Evolutionary conservation across 2,329 filamentous ascomycete species (phyloP).

Genomic region (Pezicula neosporulosa): DNA sequence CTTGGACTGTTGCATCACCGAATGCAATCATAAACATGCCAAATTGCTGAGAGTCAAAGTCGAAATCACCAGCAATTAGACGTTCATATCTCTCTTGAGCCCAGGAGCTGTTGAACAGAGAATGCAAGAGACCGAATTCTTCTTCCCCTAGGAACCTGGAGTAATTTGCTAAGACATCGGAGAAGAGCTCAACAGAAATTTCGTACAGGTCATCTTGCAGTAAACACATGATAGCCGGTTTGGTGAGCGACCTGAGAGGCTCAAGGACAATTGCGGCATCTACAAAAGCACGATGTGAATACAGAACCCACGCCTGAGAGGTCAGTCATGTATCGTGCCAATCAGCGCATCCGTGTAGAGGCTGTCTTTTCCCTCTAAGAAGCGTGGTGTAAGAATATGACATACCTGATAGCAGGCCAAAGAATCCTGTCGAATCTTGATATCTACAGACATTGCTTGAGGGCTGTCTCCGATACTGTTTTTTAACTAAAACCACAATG

Average conservation of each 20-base stretch:
- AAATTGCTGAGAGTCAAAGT: constrained; percentile 63
- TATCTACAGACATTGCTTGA: constrained; percentile 37
- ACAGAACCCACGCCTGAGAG: constrained; percentile 67
- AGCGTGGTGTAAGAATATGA: constrained; percentile 9
- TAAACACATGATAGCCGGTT: constrained; percentile 58
- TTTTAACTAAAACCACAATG: constrained; percentile 43
- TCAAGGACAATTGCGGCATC: constrained; percentile 54
- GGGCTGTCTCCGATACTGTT: constrained; percentile 32
- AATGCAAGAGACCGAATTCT: constrained; percentile 54
- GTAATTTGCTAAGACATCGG: constrained; percentile 62
- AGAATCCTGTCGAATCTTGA: constrained; percentile 46
- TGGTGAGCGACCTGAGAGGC: constrained; percentile 56
- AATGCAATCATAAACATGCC: constrained; percentile 66
- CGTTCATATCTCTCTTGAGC: constrained; percentile 51
- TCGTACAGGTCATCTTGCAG: constrained; percentile 55
- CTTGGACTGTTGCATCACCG: constrained; percentile 60
- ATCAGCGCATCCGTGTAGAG: no score
- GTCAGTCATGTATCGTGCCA: constrained; percentile 4
- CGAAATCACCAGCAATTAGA: constrained; percentile 56
- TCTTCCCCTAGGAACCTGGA: constrained; percentile 56
- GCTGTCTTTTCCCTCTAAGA: not conserved
- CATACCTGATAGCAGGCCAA: constrained; percentile 59
- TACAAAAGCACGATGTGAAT: constrained; percentile 62
- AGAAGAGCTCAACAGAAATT: constrained; percentile 59
- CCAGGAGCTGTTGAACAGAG: constrained; percentile 60